phyloP scores from a whole-genome alignment of 495 filamentous ascomycete genomes.

The Lichina pygmaea region DNA sequence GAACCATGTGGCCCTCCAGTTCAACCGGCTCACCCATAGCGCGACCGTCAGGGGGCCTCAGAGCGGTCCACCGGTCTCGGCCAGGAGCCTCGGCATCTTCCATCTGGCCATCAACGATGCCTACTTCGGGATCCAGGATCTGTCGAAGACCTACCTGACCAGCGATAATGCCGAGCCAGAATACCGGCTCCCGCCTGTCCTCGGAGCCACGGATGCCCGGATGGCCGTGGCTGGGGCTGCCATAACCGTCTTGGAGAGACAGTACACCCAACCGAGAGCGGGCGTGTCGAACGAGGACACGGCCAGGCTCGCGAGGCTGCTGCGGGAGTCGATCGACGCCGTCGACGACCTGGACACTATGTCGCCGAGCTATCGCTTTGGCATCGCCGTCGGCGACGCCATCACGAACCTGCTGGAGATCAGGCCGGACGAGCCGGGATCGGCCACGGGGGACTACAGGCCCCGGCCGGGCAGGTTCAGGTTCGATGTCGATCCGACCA shows the following conservation, averaged over 20 bases:
- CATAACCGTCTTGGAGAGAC: background rate
- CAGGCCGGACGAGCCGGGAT: background rate
- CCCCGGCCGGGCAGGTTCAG: slow-evolving; percentile 5
- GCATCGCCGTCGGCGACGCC: background rate
- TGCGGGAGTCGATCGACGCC: background rate
- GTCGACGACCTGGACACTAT: background rate
- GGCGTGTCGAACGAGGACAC: background rate
- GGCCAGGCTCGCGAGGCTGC: background rate
- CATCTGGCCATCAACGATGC: slow-evolving; percentile 12
- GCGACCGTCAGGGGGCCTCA: background rate
- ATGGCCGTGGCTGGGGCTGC: background rate
- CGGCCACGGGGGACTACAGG: background rate
- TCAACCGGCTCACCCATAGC: slow-evolving; percentile 8
- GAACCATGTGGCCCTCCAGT: slow-evolving; percentile 10
- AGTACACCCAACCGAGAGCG: background rate
- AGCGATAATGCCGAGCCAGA: background rate
- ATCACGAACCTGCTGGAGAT: background rate
- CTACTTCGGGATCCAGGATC: slow-evolving; percentile 9
- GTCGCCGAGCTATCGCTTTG: background rate
- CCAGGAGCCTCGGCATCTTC: slow-evolving; percentile 9
- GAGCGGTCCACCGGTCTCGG: slow-evolving; percentile 5
- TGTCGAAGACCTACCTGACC: slow-evolving; percentile 1
- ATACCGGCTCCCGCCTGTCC: background rate
- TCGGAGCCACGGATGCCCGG: background rate
- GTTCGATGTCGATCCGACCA: slow-evolving; percentile 13